Evolutionary conservation across 805 yeast genomes (phyloP).

Genomic region (Saccharomycopsis malanga): DNA sequence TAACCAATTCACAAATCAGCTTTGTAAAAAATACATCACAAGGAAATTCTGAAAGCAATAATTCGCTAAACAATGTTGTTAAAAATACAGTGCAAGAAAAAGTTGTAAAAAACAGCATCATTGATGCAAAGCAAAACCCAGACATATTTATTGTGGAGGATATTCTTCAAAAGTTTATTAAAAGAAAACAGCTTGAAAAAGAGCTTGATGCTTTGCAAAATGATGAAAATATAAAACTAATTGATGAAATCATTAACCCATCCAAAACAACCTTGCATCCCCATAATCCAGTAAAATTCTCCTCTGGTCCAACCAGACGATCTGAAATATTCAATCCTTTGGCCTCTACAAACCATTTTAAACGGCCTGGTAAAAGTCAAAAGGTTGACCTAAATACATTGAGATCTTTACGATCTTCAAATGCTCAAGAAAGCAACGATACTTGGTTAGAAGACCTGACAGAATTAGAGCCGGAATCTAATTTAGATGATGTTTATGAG

Average conservation of each 20-base stretch:
- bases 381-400: constrained; percentile 12
- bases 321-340: too few species aligned
- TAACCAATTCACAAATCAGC: too few species aligned
- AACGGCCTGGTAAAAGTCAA: too few species aligned
- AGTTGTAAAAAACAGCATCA: neutral
- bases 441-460: constrained; percentile 16
- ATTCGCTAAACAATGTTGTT: neutral
- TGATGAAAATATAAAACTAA: constrained; percentile 13
- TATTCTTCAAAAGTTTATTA: constrained; percentile 7
- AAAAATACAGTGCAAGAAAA: neutral
- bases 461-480: neutral
- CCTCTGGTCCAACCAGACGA: too few species aligned
- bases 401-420: neutral
- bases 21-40: too few species aligned
- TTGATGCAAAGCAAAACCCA: neutral
- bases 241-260: constrained; percentile 10
- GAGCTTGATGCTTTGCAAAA: constrained; percentile 9
- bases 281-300: too few species aligned
- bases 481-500: constrained; percentile 4
- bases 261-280: too few species aligned
- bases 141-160: constrained; percentile 2
- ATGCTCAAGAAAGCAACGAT: neutral
- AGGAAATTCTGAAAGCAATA: too few species aligned
- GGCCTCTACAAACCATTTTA: too few species aligned
- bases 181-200: constrained; percentile 14